These are phyloP conservation scores for Penstemon barbatus DNA, from an alignment of 257 asterid genomes.

Conservation along the genomic window DNA sequence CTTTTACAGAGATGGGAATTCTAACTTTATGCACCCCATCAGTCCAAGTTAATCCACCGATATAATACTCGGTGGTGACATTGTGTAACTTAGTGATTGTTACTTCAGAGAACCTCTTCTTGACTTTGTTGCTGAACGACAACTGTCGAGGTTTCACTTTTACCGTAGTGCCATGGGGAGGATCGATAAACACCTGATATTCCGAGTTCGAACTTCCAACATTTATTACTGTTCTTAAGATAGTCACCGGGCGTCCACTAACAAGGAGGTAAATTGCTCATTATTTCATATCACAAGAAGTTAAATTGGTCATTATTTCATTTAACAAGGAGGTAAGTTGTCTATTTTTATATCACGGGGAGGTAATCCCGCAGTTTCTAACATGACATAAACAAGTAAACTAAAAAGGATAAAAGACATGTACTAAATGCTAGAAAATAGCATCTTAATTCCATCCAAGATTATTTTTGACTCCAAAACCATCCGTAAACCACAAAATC, in stretches of 20 bases:
- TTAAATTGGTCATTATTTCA: too few species aligned
- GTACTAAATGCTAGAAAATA: too few species aligned
- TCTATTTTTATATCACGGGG: too few species aligned
- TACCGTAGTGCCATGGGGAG: constrained; percentile 34
- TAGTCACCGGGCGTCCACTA: neutral
- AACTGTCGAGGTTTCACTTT: constrained; percentile 32
- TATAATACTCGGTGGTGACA: constrained; percentile 30
- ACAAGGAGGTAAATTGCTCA: too few species aligned
- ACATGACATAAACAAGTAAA: too few species aligned
- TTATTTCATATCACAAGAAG: too few species aligned
- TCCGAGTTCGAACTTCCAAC: constrained; percentile 37
- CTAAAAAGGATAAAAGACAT: too few species aligned
- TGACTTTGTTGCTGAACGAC: constrained; percentile 30
- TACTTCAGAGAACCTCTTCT: constrained; percentile 28
- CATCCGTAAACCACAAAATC: too few species aligned
- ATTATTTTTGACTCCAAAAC: too few species aligned
- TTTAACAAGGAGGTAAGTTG: too few species aligned
- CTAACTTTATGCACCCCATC: constrained; percentile 28
- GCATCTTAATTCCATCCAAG: too few species aligned
- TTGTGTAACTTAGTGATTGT: constrained; percentile 21
- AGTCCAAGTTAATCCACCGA: constrained; percentile 46
- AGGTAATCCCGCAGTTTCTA: too few species aligned
- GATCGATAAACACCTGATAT: constrained; percentile 27
- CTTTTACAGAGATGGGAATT: constrained; percentile 40
- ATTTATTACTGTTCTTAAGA: constrained; percentile 40